Conservation (phyloP, 1,139 yeast species). For the Spathaspora sp. region DNA sequence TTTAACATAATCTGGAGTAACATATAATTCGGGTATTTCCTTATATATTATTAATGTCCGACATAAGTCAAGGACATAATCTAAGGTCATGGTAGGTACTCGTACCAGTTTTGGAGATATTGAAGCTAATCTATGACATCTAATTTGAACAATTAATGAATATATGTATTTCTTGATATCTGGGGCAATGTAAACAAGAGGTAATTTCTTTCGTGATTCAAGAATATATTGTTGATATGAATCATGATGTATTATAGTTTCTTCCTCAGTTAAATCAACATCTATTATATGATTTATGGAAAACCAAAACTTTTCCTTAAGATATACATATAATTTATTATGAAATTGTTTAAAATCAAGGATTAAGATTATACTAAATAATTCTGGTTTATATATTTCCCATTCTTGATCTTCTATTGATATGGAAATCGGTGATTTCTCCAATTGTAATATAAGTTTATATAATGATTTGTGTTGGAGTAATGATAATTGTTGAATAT, state of each 20-base stretch:
- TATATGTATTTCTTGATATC: conserved; percentile 39
- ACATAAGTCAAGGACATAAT: conserved; percentile 26
- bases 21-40: conserved; percentile 20
- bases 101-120: conserved; percentile 38
- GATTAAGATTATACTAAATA: conserved; percentile 27
- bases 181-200: conserved; percentile 31
- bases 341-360: conserved; percentile 17
- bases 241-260: neutral
- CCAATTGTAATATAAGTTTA: conserved; percentile 29
- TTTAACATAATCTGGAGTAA: conserved; percentile 42
- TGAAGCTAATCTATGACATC: conserved; percentile 44
- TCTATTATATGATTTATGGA: conserved; percentile 16
- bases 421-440: conserved; percentile 12
- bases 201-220: conserved; percentile 11
- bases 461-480: conserved; percentile 26
- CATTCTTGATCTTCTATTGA: conserved; percentile 11
- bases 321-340: conserved; percentile 24
- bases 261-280: neutral
- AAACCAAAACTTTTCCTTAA: conserved; percentile 45
- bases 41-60: conserved; percentile 33
- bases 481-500: conserved; percentile 19
- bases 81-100: conserved; percentile 33
- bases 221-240: conserved; percentile 10
- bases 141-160: conserved; percentile 37
- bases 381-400: conserved; percentile 19